Conservation (phyloP, 768 basidiomycete genomes). For the Dentipellis sp. region DNA sequence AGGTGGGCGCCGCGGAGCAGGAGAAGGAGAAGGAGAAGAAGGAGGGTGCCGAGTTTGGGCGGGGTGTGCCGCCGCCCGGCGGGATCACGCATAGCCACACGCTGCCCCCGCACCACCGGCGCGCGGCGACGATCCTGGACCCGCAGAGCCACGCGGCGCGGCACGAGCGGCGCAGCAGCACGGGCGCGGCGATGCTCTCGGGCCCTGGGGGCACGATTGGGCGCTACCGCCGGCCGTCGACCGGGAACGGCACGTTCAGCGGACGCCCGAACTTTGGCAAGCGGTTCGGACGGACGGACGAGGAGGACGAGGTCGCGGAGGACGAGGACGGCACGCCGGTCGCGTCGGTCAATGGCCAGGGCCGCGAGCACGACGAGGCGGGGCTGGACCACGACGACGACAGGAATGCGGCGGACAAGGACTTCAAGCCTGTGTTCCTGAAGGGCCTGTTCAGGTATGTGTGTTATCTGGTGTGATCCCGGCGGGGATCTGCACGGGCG, state of each 20-base stretch:
- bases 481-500: background rate
- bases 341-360: conserved; percentile 1
- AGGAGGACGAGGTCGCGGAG: conserved; percentile 29
- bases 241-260: conserved; percentile 36
- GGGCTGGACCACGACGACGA: background rate
- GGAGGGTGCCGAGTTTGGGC: conserved; percentile 13
- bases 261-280: conserved; percentile 28
- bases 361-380: conserved; percentile 13
- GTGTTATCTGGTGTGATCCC: background rate
- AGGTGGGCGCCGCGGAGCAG: conserved; percentile 14
- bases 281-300: conserved; percentile 42
- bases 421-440: conserved; percentile 89
- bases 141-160: conserved; percentile 42
- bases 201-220: conserved; percentile 47
- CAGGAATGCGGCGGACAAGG: conserved; percentile 37
- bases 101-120: conserved; percentile 52
- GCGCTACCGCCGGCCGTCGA: conserved; percentile 63
- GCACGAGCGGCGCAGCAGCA: conserved; percentile 73
- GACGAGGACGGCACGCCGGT: conserved; percentile 6
- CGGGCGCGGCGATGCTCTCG: conserved; percentile 51
- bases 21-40: conserved; percentile 19
- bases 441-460: conserved; percentile 89
- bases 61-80: conserved; percentile 14
- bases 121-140: conserved; percentile 73
- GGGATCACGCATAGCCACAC: conserved; percentile 33